A percentile compares a stretch with the other conserved stretches of the same genome.
Evolutionary conservation across 2,329 filamentous ascomycete species (phyloP).

Genomic region (Pyricularia sp.): DNA sequence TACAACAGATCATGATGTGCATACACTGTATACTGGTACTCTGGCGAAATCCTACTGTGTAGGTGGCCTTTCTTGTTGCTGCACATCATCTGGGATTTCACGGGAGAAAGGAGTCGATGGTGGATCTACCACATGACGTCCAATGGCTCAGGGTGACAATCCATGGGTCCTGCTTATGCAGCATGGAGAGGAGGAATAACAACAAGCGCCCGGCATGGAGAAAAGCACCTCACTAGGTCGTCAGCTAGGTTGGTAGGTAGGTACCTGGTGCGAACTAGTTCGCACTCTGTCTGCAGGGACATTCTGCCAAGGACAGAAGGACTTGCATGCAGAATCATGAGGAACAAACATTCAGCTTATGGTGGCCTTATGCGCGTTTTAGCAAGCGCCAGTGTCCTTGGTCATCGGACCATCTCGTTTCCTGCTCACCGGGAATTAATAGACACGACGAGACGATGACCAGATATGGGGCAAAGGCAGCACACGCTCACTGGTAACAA

Average conservation of each 20-base stretch:
- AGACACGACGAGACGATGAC: background rate
- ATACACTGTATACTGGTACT: background rate
- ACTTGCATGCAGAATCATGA: background rate
- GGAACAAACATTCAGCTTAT: background rate
- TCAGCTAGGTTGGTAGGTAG: background rate
- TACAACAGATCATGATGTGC: background rate
- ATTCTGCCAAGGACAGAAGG: background rate
- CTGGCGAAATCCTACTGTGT: background rate
- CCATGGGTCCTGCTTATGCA: background rate
- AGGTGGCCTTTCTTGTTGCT: background rate
- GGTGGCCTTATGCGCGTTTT: background rate
- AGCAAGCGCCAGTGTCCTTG: background rate
- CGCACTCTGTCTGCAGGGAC: no score
- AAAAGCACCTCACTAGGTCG: background rate
- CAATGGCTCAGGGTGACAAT: background rate
- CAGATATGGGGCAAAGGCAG: background rate
- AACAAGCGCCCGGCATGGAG: background rate
- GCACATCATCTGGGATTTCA: background rate
- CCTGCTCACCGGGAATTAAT: background rate
- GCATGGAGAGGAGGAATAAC: background rate
- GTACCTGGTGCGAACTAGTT: background rate
- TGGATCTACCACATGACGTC: background rate
- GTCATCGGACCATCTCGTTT: background rate
- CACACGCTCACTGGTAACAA: background rate
- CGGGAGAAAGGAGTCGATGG: background rate